Evolutionary conservation across 306 rosid genomes (phyloP), one percentile per base, ranked within the genome.

Genomic region (Prunus davidiana): DNA sequence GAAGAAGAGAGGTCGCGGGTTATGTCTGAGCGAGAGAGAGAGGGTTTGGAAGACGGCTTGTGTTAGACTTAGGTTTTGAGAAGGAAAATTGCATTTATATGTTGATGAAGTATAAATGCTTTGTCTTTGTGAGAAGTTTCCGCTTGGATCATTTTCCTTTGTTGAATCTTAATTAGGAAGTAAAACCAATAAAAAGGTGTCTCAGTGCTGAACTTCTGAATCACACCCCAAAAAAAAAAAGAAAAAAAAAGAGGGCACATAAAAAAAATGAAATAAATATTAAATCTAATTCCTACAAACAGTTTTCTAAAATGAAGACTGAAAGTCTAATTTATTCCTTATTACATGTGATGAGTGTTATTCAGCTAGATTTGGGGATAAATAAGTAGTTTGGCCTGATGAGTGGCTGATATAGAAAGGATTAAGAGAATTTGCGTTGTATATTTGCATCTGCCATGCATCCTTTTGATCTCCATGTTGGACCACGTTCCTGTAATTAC

Each of bases 351-450:
- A 38, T 20, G 65, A 34, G 63, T 32, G 56, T 10, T 57, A 5
- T 57, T 41, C 55, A 20, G 24, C 76, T 72, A 72, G 56, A 43
- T 43, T 46, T 58, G 64, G 25, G 58, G 34, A 73, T 14, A 18
- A 25, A 47, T 34, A 64, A 32, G 67, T 56, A 20, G 57, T 56
- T 14, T 34, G 28, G 65, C 34, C 56, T 76, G 20, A 60, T 30
- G 2, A 9, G 58, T 22, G 34, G 75, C 43, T 85, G 81, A 34
- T 58, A 56, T 16, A 5, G 57, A 88, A 88, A 8, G 91, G 90
- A 76, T 85, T 85, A 19, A 75, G 61, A 41, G 82, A 46, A 32
- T 45, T 25, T 2, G 69, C 62, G n/a, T 80, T 65, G 74, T 72
- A 67, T 1, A 73, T 12, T 54, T 78, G 67, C 24, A 77, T 76